Percentiles rank a stretch among this genome's conserved stretches.
phyloP scores from a whole-genome alignment of 495 filamentous ascomycete species.

The Immersiella caudata region DNA sequence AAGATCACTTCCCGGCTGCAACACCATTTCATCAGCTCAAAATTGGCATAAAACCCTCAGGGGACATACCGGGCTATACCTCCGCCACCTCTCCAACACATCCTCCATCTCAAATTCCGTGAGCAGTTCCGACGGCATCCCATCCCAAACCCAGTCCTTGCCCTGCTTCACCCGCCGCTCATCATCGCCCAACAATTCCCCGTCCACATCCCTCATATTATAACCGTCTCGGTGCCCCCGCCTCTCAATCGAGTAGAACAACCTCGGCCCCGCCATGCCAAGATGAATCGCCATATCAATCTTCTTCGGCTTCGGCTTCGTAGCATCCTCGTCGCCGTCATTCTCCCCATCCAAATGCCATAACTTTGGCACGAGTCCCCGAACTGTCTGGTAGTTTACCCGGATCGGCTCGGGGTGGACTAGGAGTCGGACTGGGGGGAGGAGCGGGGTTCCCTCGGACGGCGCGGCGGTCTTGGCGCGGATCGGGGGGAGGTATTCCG shows the following conservation, averaged over 20 bases:
- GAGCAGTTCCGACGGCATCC: constrained; percentile 48
- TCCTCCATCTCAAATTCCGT: constrained; percentile 57
- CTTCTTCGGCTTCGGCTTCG: constrained; percentile 26
- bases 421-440: constrained; percentile 64
- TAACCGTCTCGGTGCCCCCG: constrained; percentile 79
- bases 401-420: constrained; percentile 67
- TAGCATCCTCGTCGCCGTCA: constrained; percentile 32
- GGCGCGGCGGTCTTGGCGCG: constrained; percentile 38
- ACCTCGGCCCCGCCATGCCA: constrained; percentile 74
- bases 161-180: constrained; percentile 42
- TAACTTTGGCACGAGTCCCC: constrained; percentile 63
- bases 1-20: constrained; percentile 53
- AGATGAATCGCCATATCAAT: constrained; percentile 76
- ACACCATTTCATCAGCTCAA: constrained; percentile 9
- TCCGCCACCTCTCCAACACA: constrained; percentile 59
- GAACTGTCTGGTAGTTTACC: constrained; percentile 69
- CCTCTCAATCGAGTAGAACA: constrained; percentile 70
- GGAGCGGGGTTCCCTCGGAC: not conserved
- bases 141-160: constrained; percentile 50
- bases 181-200: constrained; percentile 56
- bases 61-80: constrained; percentile 37
- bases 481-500: constrained; percentile 55
- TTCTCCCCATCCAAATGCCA: constrained; percentile 38
- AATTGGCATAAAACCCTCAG: not conserved
- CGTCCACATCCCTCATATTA: constrained; percentile 66